Conservation (phyloP, 371 early-diverging fungal genomes). For the Lichtheimia ramosa region DNA sequence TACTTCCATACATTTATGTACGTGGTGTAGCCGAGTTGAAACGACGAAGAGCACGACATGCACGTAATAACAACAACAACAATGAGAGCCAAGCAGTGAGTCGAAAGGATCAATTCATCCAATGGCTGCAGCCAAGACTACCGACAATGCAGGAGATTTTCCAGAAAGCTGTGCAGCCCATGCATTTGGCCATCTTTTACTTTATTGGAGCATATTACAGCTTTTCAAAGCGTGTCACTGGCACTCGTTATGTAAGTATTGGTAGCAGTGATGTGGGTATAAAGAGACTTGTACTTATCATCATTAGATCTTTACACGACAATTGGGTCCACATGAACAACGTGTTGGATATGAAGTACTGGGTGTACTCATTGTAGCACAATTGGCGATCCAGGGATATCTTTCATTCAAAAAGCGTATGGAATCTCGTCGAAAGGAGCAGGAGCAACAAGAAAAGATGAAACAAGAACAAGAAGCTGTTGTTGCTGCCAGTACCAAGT, state of each 20-base stretch:
- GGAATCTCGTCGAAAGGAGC: conserved; percentile 11
- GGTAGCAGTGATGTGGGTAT: too few relatives aligned
- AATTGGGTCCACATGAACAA: conserved; percentile 73
- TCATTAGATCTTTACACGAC: conserved; percentile 69
- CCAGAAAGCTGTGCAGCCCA: conserved; percentile 47
- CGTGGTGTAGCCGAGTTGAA: conserved; percentile 49
- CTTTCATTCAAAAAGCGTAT: conserved; percentile 37
- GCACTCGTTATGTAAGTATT: conserved; percentile 72
- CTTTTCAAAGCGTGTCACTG: conserved; percentile 74
- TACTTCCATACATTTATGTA: conserved; percentile 62
- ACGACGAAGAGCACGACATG: conserved; percentile 30
- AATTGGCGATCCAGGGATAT: conserved; percentile 59
- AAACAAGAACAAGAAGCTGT: conserved; percentile 10
- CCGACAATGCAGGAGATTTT: conserved; percentile 35
- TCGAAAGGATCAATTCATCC: not conserved
- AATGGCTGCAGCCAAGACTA: conserved; percentile 13
- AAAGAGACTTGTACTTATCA: too few relatives aligned
- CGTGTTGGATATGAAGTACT: conserved; percentile 82
- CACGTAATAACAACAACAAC: conserved; percentile 1
- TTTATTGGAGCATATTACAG: conserved; percentile 79
- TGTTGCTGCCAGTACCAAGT: not conserved
- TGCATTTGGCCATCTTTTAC: conserved; percentile 83
- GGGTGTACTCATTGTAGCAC: conserved; percentile 75
- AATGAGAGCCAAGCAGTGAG: not conserved
- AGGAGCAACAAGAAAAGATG: conserved; percentile 10